Evolutionary conservation across 2,329 filamentous ascomycete genomes (phyloP).

Genomic region (Escovopsis sp.): DNA sequence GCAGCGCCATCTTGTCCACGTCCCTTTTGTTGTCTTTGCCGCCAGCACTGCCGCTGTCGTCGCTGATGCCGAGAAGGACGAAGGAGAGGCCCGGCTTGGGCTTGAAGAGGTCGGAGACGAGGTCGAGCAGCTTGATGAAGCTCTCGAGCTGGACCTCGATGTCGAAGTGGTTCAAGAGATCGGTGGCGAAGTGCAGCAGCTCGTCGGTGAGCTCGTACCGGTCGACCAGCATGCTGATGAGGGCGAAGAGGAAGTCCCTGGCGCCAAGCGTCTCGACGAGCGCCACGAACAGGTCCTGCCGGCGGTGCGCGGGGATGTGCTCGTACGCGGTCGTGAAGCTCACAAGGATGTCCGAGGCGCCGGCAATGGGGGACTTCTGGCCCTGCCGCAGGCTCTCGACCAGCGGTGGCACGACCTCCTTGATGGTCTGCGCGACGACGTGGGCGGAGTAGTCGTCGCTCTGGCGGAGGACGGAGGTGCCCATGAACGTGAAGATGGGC

Average conservation of each 20-base stretch:
- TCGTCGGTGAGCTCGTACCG: conserved; percentile 66
- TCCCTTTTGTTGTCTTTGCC: conserved; percentile 33
- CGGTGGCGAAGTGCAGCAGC: conserved; percentile 58
- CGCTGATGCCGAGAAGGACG: conserved; percentile 46
- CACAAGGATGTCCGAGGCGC: conserved; percentile 76
- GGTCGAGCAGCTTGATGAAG: conserved; percentile 58
- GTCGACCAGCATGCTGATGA: conserved; percentile 81
- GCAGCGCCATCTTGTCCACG: conserved; percentile 33
- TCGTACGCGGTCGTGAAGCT: conserved; percentile 96
- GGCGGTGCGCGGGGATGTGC: conserved; percentile 79
- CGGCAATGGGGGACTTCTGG: conserved; percentile 60
- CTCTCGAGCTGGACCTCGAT: conserved; percentile 65
- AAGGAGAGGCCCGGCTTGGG: conserved; percentile 60
- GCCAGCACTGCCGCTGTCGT: conserved; percentile 32
- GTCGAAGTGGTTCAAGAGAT: conserved; percentile 57
- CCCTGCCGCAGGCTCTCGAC: conserved; percentile 73
- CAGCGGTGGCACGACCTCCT: conserved; percentile 81
- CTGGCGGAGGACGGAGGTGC: conserved; percentile 75
- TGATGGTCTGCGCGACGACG: conserved; percentile 89
- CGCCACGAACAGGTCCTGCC: conserved; percentile 68
- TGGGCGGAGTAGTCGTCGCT: conserved; percentile 95
- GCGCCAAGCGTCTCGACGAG: conserved; percentile 74
- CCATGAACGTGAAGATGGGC: conserved; percentile 99
- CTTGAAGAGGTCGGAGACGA: conserved; percentile 61
- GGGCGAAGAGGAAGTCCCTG: conserved; percentile 73